Conservation (phyloP, 2,329 filamentous ascomycete genomes). For the Xylariaceae sp. region DNA sequence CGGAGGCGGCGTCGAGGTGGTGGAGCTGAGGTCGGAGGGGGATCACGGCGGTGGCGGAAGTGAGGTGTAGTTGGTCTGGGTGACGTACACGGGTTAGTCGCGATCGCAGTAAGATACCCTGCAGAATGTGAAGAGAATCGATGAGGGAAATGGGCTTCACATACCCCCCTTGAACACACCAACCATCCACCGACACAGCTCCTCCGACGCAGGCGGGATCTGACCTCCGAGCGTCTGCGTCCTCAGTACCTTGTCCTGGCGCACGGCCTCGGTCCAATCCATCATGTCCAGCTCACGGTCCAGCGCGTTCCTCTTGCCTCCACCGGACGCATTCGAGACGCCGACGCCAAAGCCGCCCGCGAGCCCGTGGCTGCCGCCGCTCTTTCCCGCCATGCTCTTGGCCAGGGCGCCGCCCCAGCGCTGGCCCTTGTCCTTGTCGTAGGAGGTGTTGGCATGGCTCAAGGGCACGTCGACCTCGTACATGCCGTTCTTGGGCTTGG, state of each 20-base stretch:
- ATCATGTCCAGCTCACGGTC: constrained; percentile 44
- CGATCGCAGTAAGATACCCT: too few relatives aligned
- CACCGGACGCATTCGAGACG: constrained; percentile 34
- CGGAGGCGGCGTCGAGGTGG: constrained; percentile 80
- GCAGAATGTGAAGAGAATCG: background rate
- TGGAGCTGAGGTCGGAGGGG: constrained; percentile 90
- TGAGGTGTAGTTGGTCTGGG: constrained; percentile 79
- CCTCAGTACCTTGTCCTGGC: constrained; percentile 67
- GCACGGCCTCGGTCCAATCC: constrained; percentile 64
- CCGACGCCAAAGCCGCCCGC: constrained; percentile 69
- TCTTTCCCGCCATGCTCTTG: constrained; percentile 54
- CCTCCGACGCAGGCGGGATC: constrained; percentile 63
- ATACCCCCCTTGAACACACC: constrained; percentile 82
- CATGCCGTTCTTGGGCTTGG: constrained; percentile 79
- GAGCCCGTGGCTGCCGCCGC: constrained; percentile 63
- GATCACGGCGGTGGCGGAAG: constrained; percentile 75
- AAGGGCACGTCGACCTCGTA: constrained; percentile 90
- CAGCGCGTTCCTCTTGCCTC: constrained; percentile 30
- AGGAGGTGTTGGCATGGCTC: constrained; percentile 61
- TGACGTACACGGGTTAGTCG: too few relatives aligned
- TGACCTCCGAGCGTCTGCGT: constrained; percentile 85
- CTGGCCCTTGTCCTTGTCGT: constrained; percentile 79
- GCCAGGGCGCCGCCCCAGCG: constrained; percentile 76
- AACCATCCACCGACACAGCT: constrained; percentile 72
- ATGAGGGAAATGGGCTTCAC: constrained; percentile 25